Evolutionary conservation across 1,284 basidiomycete species (phyloP).

Genomic region (Irpex sp.): DNA sequence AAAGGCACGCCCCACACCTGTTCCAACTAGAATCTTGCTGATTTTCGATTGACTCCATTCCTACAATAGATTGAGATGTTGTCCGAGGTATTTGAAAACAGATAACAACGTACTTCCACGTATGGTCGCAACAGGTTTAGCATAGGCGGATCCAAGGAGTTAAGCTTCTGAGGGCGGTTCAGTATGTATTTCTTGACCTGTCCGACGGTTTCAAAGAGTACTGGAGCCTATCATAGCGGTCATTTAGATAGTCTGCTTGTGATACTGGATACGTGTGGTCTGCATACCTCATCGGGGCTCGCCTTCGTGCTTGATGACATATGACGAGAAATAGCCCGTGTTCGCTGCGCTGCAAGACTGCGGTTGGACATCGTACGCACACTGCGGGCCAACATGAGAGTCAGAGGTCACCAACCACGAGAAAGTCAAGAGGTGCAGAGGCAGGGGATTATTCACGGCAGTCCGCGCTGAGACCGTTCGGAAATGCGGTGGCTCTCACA

Average conservation of each 20-base stretch:
- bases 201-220: constrained; percentile 69
- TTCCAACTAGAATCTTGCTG: constrained; percentile 75
- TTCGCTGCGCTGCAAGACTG: constrained; percentile 40
- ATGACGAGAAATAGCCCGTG: constrained; percentile 56
- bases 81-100: not conserved
- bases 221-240: constrained; percentile 40
- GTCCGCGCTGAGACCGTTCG: constrained; percentile 3
- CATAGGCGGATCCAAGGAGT: constrained; percentile 87
- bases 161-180: constrained; percentile 83
- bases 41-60: constrained; percentile 78
- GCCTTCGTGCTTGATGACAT: constrained; percentile 41
- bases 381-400: constrained; percentile 19
- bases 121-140: constrained; percentile 69
- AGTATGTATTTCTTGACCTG: constrained; percentile 69
- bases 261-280: not conserved
- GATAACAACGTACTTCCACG: constrained; percentile 56
- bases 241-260: constrained; percentile 6
- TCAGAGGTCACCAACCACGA: not conserved
- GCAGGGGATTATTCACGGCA: constrained; percentile 7
- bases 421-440: not conserved
- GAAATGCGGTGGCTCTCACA: too few relatives aligned
- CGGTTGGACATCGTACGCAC: constrained; percentile 43
- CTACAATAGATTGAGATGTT: constrained; percentile 36
- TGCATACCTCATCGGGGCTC: constrained; percentile 13
- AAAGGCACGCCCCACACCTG: constrained; percentile 80